Base-by-base conservation (phyloP, 345 rosid species). In the Brassica incana region DNA sequence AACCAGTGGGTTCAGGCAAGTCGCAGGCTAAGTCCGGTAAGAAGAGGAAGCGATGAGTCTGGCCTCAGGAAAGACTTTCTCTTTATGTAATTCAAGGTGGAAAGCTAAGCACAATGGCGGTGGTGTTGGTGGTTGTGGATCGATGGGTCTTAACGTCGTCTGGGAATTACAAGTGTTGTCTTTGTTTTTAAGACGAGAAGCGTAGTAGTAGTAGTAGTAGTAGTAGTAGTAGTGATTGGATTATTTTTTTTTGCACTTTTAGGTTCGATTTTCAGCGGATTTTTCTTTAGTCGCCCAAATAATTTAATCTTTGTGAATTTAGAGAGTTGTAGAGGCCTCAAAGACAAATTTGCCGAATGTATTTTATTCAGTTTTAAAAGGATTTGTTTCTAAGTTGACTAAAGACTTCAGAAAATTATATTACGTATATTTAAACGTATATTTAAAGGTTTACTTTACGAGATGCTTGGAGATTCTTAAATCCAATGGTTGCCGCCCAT, bases 41-140 rank as follows among this genome's bases (percentile, higher is more conserved):
- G 77, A 93, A 88, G 82, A 89, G 92, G 69, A 83, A 84, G 76
- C 85, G 92, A 76, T 90, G 78, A 80, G 72, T 76, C 72, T 68
- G 73, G 58, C 50, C 54, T n/a, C 15, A 11, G 25, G 6, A 63
- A 48, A 70, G 8, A 38, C 9, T 35, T 62, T 25, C 48, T 54
- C 77, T 27, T 56, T 33, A 12, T 70, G 76, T 80, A 65, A 75
- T 70, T 54, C 58, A 64, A 64, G 64, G 69, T 52, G 72, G 72
- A 65, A 72, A 72, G 73, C 68, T 45, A 50, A 69, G 70, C 70
- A 65, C 48, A 35, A 23, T 8, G 25, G 14, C 30, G 65, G 43
- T 59, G 56, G 69, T 5, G 7, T 50, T 3, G 27, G 15, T 75
- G 54, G 67, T 52, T 16, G 36, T 63, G 65, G 65, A 71, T 38